Base-by-base conservation (phyloP, 305 asterid species). In the Withania somnifera region DNA sequence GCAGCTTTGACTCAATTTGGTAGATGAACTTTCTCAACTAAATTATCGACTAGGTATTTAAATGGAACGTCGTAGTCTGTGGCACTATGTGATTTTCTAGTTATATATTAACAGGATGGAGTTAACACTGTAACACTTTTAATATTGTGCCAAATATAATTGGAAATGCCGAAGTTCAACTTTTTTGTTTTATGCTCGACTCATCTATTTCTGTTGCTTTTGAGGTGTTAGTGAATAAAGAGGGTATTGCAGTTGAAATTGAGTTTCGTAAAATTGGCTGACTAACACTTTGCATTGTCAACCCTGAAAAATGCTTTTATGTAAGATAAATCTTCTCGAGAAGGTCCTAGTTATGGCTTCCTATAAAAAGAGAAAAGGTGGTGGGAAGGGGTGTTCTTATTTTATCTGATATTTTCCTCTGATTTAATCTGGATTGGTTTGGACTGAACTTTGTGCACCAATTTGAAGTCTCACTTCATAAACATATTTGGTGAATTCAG, bases 401-500 rank as follows among this genome's bases (percentile, higher is more conserved):
- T 32, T 78, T 34, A 38, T 36, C 50, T 64, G 26, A 60, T 68
- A 15, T 22, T 24, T 57, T 45, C 28, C n/a, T 53, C 36, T 20
- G 81, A 69, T 52, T 19, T 71, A n/a, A 68, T 52, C 51, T 64
- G 79, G 61, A 52, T 73, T 73, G 54, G 53, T 32, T 77, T 26
- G 19, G 40, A 51, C 42, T 84, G 79, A 42, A 68, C 69, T 71
- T 52, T 56, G 60, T 7, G 22, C 51, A 53, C 42, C 78, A 42
- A 50, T 83, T 80, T 60, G 42, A 32, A 53, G 50, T 53, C 81
- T 81, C 77, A 57, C 64, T 17, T 40, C 50, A 36, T 66, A 53
- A 47, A 45, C 64, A 66, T 81, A 78, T 85, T 71, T 88, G 84
- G 86, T 88, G 82, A 52, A 61, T 60, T 61, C 85, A 84, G 86